Evolutionary conservation across 2,329 filamentous ascomycete species (phyloP), one percentile per base, ranked within the genome.

Genomic region (Dendryphion nanum): DNA sequence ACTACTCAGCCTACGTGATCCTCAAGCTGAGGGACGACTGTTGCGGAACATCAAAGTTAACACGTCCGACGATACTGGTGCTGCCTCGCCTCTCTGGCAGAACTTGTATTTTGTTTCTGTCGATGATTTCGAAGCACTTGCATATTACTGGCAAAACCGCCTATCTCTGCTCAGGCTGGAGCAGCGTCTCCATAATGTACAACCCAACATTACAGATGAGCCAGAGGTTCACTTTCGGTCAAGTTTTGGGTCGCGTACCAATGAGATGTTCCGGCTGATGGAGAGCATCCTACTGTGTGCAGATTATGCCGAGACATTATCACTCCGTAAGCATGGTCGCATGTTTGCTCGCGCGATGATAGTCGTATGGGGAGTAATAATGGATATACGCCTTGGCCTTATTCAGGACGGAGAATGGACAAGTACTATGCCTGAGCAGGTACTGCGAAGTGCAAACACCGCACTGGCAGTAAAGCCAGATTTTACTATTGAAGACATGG

Each of bases 51-150:
- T 41, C 34, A 35, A 37, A 31, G 21, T 40, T 29, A 31, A 31
- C 23, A 16, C 38, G 13, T 40, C 35, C 18, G 38, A 21, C n/a
- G 20, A 38, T 35, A 2, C 35, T 23, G 23, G 28, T 29, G 23
- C 29, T 32, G 33, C 28, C 26, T 35, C 17, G 12, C 40, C 33
- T 30, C 30, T 45, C 33, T 24, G 30, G 17, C 42, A 36, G 20
- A 44, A 33, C 14, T 38, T 45, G 42, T 29, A 46, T 12, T 48
- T 48, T 38, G 19, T 33, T 29, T 45, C 40, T 30, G 40, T 44
- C 32, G 35, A 48, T 7, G 42, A 48, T 16, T 48, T 45, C 24
- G 45, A 48, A 32, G 45, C 45, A 41, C 42, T 48, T 30, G 31
- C 32, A 38, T 45, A 45, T 33, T 48, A 48, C 35, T 48, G 42